phyloP scores from a whole-genome alignment of 2,329 filamentous ascomycete species.

The Calonectria honghensis region DNA sequence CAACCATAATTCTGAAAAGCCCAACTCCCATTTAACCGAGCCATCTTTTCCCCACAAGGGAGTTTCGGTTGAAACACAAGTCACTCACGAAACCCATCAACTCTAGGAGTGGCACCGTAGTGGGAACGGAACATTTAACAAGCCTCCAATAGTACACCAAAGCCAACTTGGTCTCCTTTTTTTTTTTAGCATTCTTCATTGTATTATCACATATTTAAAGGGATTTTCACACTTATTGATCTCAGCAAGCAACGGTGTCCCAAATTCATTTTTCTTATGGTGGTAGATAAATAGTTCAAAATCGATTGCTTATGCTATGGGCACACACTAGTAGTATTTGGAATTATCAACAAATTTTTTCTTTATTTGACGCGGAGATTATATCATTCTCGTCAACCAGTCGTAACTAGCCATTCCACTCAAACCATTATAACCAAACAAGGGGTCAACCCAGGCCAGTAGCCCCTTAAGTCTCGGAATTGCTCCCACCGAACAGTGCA shows the following conservation, averaged over 20 bases:
- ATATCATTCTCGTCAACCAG: constrained; percentile 20
- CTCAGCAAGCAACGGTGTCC: neutral
- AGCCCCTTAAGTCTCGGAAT: constrained; percentile 34
- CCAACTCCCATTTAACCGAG: constrained; percentile 31
- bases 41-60: constrained; percentile 39
- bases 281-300: constrained; percentile 8
- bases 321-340: neutral
- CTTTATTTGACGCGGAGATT: constrained; percentile 9
- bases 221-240: neutral
- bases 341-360: constrained; percentile 6
- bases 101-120: constrained; percentile 49
- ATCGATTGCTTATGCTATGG: neutral
- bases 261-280: neutral
- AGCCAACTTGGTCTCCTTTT: neutral
- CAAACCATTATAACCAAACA: constrained; percentile 34
- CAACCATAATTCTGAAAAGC: constrained; percentile 28
- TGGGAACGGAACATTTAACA: constrained; percentile 42
- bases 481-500: constrained; percentile 38
- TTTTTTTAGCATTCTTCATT: neutral
- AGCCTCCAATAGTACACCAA: too few species aligned
- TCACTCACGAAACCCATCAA: constrained; percentile 52
- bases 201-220: neutral
- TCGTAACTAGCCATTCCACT: constrained; percentile 24
- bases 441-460: constrained; percentile 15
- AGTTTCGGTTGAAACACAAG: constrained; percentile 53